Conservation (phyloP, 257 asterid genomes). For the Solanum habrochaites region DNA sequence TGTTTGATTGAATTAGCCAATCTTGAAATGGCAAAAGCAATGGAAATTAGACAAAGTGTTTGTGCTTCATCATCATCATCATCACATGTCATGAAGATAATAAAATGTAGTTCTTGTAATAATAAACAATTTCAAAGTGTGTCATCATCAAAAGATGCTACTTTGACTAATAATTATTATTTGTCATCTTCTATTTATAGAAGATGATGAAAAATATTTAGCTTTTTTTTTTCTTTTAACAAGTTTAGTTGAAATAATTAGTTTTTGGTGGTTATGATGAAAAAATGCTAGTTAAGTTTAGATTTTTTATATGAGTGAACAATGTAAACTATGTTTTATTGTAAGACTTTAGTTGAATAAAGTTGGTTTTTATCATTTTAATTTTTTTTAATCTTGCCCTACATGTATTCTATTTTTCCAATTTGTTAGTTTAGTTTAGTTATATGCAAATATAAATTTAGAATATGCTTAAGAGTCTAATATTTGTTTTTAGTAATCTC, state of each 20-base stretch:
- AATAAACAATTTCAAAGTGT: not conserved
- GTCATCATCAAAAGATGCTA: not conserved
- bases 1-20: slow-evolving; percentile 24
- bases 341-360: not conserved
- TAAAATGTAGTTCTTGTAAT: slow-evolving; percentile 21
- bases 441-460: not conserved
- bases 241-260: not conserved
- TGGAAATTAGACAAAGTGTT: slow-evolving; percentile 12
- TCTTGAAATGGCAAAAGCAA: slow-evolving; percentile 23
- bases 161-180: not conserved
- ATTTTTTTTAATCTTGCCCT: not conserved
- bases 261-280: not conserved
- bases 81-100: not conserved
- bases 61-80: not conserved
- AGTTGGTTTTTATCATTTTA: not conserved
- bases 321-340: not conserved
- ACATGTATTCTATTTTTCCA: not conserved
- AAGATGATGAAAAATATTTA: not conserved
- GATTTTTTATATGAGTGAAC: not conserved
- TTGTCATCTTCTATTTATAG: not conserved
- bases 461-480: not conserved
- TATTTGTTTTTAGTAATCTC: not conserved
- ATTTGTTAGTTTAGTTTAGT: not conserved
- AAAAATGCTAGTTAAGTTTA: not conserved
- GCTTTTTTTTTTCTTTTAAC: not conserved